phyloP scores from a whole-genome alignment of 345 rosid genomes.

The Eucalyptus tenuipes region DNA sequence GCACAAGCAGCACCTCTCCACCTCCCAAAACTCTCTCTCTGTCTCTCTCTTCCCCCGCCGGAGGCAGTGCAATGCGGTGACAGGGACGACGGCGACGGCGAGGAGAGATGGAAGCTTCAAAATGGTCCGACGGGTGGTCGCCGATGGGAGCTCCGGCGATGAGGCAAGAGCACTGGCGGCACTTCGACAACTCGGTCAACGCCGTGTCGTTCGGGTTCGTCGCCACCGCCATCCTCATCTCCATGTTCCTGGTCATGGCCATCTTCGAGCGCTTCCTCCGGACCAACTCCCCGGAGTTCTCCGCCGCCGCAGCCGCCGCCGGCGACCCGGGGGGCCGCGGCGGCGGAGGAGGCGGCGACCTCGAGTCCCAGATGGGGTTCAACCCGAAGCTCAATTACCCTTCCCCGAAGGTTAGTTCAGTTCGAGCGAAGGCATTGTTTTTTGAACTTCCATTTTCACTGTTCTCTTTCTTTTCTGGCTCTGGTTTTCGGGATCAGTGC shows the following conservation, averaged over 20 bases:
- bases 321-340: slow-evolving; percentile 1
- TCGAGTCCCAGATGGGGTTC: slow-evolving; percentile 47
- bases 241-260: slow-evolving; percentile 95
- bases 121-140: slow-evolving; percentile 22
- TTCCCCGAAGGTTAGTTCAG: slow-evolving; percentile 58
- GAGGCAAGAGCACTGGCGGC: slow-evolving; percentile 34
- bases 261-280: slow-evolving; percentile 78
- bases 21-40: not conserved
- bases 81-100: not conserved
- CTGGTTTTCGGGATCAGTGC: not conserved
- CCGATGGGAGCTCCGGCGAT: slow-evolving; percentile 64
- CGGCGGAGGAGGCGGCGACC: slow-evolving; percentile 18
- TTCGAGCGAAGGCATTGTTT: not conserved
- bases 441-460: not conserved
- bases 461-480: not conserved
- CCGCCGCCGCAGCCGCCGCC: not conserved
- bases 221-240: slow-evolving; percentile 94
- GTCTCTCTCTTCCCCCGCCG: not conserved
- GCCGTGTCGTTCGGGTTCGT: slow-evolving; percentile 95
- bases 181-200: slow-evolving; percentile 63
- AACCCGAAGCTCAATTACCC: slow-evolving; percentile 55
- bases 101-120: not conserved
- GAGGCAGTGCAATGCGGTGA: not conserved
- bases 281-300: slow-evolving; percentile 25
- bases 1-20: not conserved